Percentiles rank a stretch among this genome's conserved stretches.
Evolutionary conservation across 2,329 filamentous ascomycete genomes (phyloP).

Genomic region (Fusarium globosum): DNA sequence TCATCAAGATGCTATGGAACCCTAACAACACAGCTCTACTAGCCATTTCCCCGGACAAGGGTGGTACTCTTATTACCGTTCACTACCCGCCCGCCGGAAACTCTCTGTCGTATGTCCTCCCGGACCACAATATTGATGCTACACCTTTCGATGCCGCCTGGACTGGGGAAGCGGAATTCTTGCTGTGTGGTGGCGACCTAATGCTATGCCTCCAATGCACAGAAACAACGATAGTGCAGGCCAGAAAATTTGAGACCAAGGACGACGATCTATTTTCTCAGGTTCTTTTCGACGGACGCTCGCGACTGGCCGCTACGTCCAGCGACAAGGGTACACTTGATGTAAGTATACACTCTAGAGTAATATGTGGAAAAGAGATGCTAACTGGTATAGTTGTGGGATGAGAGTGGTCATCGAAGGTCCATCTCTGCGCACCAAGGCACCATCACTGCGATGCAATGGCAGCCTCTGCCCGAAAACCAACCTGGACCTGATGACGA

Average conservation of each 20-base stretch:
- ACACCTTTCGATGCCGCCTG: constrained; percentile 69
- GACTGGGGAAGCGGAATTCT: constrained; percentile 68
- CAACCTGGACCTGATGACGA: constrained; percentile 58
- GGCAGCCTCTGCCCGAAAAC: constrained; percentile 64
- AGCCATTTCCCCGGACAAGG: constrained; percentile 66
- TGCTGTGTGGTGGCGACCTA: constrained; percentile 68
- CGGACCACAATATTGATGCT: constrained; percentile 61
- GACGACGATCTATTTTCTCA: constrained; percentile 65
- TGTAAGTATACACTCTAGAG: constrained; percentile 56
- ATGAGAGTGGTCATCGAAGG: constrained; percentile 62
- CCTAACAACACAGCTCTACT: constrained; percentile 65
- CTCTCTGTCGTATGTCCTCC: constrained; percentile 60
- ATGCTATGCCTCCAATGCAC: constrained; percentile 61
- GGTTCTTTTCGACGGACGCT: constrained; percentile 66
- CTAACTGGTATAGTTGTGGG: constrained; percentile 61
- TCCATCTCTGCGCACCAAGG: constrained; percentile 70
- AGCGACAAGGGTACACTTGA: constrained; percentile 70
- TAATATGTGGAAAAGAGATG: background rate
- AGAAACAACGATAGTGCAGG: constrained; percentile 58
- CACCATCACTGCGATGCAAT: constrained; percentile 67
- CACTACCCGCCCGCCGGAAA: constrained; percentile 59
- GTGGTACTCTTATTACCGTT: constrained; percentile 66
- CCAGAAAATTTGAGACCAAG: constrained; percentile 63
- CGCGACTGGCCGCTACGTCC: constrained; percentile 67
- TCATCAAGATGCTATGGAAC: constrained; percentile 72